A percentile compares a stretch with the other conserved stretches of the same genome.
phyloP scores from a whole-genome alignment of 192 early-diverging fungal genomes.

The Entomortierella lignicola region DNA sequence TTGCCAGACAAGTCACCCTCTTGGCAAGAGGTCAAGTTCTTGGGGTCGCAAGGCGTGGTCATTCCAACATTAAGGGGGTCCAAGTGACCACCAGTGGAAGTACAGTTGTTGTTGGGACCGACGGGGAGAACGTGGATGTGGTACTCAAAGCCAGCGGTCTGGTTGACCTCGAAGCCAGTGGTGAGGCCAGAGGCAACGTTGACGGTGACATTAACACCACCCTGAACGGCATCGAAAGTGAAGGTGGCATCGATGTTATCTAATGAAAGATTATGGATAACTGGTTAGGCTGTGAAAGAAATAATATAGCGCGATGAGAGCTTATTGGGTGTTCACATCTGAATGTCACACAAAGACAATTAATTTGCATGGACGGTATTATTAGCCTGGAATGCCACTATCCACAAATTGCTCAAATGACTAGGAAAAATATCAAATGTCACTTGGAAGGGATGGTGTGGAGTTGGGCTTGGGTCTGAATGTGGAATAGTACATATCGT shows the following conservation, averaged over 20 bases:
- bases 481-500: too few species aligned
- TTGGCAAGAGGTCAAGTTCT: conserved; percentile 59
- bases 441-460: too few species aligned
- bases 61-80: conserved; percentile 43
- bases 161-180: background rate
- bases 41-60: conserved; percentile 28
- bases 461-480: too few species aligned
- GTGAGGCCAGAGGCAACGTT: conserved; percentile 14
- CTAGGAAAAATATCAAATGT: too few species aligned
- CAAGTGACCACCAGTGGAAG: conserved; percentile 28
- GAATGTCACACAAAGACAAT: conserved; percentile 5
- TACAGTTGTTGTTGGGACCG: conserved; percentile 23
- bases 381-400: too few species aligned
- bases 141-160: conserved; percentile 33
- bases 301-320: background rate
- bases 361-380: background rate
- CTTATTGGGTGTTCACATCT: background rate
- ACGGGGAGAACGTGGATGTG: conserved; percentile 48
- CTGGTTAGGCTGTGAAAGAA: background rate
- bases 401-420: too few species aligned
- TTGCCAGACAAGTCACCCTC: conserved; percentile 69
- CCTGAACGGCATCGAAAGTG: conserved; percentile 30
- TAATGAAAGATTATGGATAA: background rate
- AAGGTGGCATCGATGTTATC: conserved; percentile 23
- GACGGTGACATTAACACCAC: conserved; percentile 31